Percentiles rank a stretch among this genome's conserved stretches.
Evolutionary conservation across 192 early-diverging fungal species (phyloP).

Genomic region (Gigaspora rosea): DNA sequence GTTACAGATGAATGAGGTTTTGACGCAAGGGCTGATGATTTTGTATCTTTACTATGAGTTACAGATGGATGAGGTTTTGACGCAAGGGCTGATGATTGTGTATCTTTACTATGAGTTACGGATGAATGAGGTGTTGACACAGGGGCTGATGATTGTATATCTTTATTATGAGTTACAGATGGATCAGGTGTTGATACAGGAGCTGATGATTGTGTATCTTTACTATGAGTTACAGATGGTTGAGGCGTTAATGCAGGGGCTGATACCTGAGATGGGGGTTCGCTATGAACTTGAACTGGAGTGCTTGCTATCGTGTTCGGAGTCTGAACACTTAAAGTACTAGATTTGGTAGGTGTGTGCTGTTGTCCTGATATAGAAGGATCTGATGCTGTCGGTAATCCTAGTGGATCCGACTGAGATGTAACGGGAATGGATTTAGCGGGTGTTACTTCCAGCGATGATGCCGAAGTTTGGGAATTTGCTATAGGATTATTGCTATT

Average conservation of each 20-base stretch:
- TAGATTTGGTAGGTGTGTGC: too few relatives aligned
- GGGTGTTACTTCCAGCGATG: not conserved
- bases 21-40: not conserved
- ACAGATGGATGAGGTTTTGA: not conserved
- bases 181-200: conserved; percentile 16
- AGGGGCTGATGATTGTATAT: not conserved
- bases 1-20: not conserved
- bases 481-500: conserved; percentile 33
- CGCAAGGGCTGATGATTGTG: not conserved
- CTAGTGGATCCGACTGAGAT: too few relatives aligned
- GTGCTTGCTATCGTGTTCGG: too few relatives aligned
- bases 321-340: too few relatives aligned
- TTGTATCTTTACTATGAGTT: not conserved
- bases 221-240: too few relatives aligned
- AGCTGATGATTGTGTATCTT: conserved; percentile 13
- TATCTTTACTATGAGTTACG: not conserved
- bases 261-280: not conserved
- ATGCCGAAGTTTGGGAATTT: conserved; percentile 15
- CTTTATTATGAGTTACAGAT: not conserved
- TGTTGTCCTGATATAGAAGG: too few relatives aligned
- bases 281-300: not conserved
- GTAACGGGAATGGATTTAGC: too few relatives aligned
- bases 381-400: too few relatives aligned
- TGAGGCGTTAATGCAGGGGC: too few relatives aligned
- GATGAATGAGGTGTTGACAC: not conserved